Conservation (phyloP, 1,139 yeast species). For the Kluyveromyces marxianus region DNA sequence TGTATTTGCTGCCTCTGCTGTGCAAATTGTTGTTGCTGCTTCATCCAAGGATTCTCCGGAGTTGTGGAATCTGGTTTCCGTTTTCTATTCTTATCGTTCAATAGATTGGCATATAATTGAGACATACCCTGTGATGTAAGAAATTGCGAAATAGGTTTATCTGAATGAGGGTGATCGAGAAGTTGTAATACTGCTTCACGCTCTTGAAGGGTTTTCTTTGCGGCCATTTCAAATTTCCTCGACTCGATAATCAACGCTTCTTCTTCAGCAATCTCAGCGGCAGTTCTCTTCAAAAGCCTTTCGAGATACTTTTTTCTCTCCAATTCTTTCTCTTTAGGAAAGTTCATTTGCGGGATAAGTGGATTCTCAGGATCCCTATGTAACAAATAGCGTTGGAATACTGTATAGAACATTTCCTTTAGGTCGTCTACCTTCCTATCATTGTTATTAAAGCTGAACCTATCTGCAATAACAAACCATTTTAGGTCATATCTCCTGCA, state of each 20-base stretch:
- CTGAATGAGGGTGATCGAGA: constrained; percentile 71
- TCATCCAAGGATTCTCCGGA: constrained; percentile 41
- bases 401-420: constrained; percentile 69
- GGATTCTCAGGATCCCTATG: constrained; percentile 36
- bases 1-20: constrained; percentile 35
- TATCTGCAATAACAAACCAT: constrained; percentile 79
- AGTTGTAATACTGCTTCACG: constrained; percentile 71
- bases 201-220: constrained; percentile 80
- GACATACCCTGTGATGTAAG: constrained; percentile 85
- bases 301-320: constrained; percentile 77
- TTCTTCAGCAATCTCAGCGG: constrained; percentile 97
- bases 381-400: constrained; percentile 37
- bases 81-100: constrained; percentile 68
- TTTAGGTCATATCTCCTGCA: constrained; percentile 71
- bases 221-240: constrained; percentile 84
- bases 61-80: constrained; percentile 39
- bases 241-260: constrained; percentile 92
- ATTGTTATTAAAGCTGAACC: constrained; percentile 42
- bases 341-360: constrained; percentile 38
- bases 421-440: constrained; percentile 56
- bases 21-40: constrained; percentile 35
- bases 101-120: constrained; percentile 71
- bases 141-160: constrained; percentile 71
- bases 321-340: constrained; percentile 58
- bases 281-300: constrained; percentile 70